Percentiles rank a stretch among this genome's conserved stretches.
phyloP scores from a whole-genome alignment of 163 green algal species.

The Coccomyxa subellipsoidea region DNA sequence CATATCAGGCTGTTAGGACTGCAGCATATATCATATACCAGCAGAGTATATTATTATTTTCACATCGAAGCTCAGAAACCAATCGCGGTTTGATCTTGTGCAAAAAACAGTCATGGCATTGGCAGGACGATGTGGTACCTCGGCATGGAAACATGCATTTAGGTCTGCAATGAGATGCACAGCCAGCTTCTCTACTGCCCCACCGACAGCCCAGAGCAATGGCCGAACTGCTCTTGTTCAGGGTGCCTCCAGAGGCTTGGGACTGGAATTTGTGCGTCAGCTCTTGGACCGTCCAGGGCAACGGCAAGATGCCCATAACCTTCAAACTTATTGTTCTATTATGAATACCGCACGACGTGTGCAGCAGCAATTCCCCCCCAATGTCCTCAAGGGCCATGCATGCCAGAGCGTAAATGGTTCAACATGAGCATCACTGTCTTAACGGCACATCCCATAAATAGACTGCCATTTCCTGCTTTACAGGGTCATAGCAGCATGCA shows the following conservation, averaged over 20 bases:
- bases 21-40: too few species aligned
- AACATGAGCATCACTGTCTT: neutral
- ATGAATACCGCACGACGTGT: neutral
- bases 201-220: neutral
- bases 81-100: too few species aligned
- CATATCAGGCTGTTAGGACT: too few species aligned
- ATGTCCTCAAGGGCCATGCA: too few species aligned
- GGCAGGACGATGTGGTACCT: neutral
- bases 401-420: neutral
- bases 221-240: constrained; percentile 48
- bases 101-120: too few species aligned
- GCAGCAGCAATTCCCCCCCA: neutral
- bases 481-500: constrained; percentile 65
- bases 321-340: neutral
- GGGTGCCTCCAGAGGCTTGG: constrained; percentile 59
- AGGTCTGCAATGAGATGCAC: neutral
- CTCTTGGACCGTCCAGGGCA: constrained; percentile 46
- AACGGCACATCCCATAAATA: neutral
- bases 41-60: too few species aligned
- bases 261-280: constrained; percentile 64
- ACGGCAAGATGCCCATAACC: constrained; percentile 7
- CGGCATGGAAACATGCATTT: neutral
- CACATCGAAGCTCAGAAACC: too few species aligned
- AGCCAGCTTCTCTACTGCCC: neutral
- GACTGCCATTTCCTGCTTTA: neutral